Evolutionary conservation across 2,329 filamentous ascomycete genomes (phyloP), one percentile per base, ranked within the genome.

Genomic region (Exophiala aquamarina): DNA sequence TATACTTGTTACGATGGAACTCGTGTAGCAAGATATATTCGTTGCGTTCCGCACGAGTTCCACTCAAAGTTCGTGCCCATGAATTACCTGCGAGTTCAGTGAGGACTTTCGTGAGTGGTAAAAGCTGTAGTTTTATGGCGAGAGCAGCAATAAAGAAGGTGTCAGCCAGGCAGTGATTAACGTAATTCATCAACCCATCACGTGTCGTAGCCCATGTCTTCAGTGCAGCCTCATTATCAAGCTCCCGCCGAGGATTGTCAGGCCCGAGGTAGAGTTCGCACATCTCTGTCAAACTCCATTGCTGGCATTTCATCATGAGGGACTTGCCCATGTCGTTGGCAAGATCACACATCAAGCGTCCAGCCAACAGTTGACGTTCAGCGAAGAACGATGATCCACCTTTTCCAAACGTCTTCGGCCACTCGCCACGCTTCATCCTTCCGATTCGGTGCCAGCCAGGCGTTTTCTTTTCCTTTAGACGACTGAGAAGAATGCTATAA

Each of bases 1-100:
- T 96, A 65, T 95, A 98, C 68, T 96, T 97, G 70, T 93, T 96
- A 54, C 87, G 85, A 66, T 96, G 81, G 64, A 98, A 98, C 63
- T 97, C 92, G 60, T 98, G 93, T 4, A 98, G 80, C 64, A 98
- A 64, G 89, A 98, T 98, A 77, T 95, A 98, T 71, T 98, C 93
- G 70, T 98, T 98, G 28, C 93, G 87, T 72, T 98, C 93, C 7
- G 93, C 93, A 64, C 93, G 86, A 15, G 93, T 98, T 68, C 93
- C 93, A 29, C 89, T 96, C 32, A 98, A 74, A 2, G 93, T 98
- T 64, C 93, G 84, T 44, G 92, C 92, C 93, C 93, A 98, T 1
- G 93, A 97, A 68, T 98, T 98, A 59, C 93, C 93, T 52, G 93
- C 93, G 66, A 98, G 76, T 61, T 97, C 97, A 11, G 93, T 98